phyloP scores from a whole-genome alignment of 371 early-diverging fungal species.

The Rhizopus stolonifer region DNA sequence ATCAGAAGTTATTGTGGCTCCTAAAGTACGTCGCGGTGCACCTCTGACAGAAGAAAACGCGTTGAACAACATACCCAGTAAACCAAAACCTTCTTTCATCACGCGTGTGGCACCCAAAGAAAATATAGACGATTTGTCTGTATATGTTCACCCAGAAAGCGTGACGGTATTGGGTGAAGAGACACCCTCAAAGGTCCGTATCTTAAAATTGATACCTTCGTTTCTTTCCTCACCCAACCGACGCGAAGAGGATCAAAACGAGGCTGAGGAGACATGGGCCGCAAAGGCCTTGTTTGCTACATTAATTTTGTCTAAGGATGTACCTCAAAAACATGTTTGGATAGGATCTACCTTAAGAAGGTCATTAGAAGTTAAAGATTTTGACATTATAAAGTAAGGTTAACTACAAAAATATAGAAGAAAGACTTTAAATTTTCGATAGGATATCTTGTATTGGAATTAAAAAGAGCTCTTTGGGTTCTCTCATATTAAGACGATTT shows the following conservation, averaged over 20 bases:
- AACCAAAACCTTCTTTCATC: conserved; percentile 7
- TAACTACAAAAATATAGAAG: background rate
- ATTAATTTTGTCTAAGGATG: background rate
- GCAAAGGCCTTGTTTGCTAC: conserved; percentile 18
- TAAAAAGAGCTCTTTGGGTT: conserved; percentile 29
- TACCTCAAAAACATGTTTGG: conserved; percentile 13
- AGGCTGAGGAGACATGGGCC: background rate
- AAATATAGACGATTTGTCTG: background rate
- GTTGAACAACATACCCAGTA: conserved; percentile 1
- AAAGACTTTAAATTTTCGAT: background rate
- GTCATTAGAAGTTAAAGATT: conserved; percentile 22
- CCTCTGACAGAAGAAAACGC: conserved; percentile 1
- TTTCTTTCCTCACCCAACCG: conserved; percentile 2
- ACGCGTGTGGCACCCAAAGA: conserved; percentile 1
- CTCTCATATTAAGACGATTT: conserved; percentile 31
- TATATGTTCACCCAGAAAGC: conserved; percentile 20
- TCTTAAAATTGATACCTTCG: conserved; percentile 16
- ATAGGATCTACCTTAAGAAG: conserved; percentile 14
- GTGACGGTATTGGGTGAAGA: background rate
- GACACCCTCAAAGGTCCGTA: conserved; percentile 2
- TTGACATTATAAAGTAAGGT: conserved; percentile 31
- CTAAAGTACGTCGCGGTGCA: conserved; percentile 53
- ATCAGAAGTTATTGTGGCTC: conserved; percentile 79
- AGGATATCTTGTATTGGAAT: conserved; percentile 42
- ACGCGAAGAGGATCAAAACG: conserved; percentile 13